Evolutionary conservation across 108 stramenopile genomes (phyloP), one percentile per base, ranked within the genome.

Genomic region (Nitzschia sp.): DNA sequence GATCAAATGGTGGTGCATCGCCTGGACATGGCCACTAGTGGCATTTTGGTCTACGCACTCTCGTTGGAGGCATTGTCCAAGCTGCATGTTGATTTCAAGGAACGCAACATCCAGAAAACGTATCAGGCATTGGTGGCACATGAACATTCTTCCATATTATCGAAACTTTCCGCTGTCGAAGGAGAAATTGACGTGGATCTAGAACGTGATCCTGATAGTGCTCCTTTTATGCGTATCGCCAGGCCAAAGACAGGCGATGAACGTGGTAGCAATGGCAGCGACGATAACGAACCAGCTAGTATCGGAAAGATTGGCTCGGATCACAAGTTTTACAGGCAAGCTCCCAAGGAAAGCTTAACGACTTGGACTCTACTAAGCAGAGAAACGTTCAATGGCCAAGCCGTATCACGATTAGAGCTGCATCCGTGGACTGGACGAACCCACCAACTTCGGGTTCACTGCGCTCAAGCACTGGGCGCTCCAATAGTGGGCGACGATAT

Each of bases 401-500:
- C 82, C 19, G 82, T 87, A 1, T 85, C 88, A 0, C 66, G 91
- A 1, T 60, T 92, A 0, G 71, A 81, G 55, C 64, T 88, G 27
- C 45, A 31, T 28, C 90, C 86, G 23, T 71, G 74, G 23, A 91
- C 90, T 1, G 90, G 90, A 19, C 77, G 90, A 30, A 91, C 90
- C 9, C 94, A 95, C 66, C 94, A 95, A 64, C 65, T 95, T 3
- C 78, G 94, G 0, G 91, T 92, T 15, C 94, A 95, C 66, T 78
- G 85, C 57, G 87, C 89, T 21, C 51, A 68, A 46, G 87, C 75
- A 15, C 45, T 90, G 17, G 95, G 92, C 18, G 73, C 91, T 69
- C 90, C 95, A 9, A 93, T 95, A 42, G 65, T 93, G 6, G 95
- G 90, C 21, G 95, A 95, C 78, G 81, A 81, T 21, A 85, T 83